Evolutionary conservation across 352 stramenopile species (phyloP).

Genomic region (Phytophthora pinifolia): DNA sequence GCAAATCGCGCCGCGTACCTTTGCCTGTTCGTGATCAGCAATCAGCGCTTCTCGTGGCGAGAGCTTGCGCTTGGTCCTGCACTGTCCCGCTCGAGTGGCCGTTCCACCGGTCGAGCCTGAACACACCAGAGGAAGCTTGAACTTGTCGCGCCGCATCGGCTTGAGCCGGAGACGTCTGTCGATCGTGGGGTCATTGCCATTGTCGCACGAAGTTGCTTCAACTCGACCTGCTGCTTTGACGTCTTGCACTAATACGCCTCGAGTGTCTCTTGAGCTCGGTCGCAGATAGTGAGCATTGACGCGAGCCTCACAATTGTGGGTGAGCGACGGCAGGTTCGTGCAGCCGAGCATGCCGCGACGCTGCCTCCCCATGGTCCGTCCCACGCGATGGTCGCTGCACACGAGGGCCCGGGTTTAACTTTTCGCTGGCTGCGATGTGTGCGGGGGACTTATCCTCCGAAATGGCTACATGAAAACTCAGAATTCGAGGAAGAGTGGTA

Average conservation of each 20-base stretch:
- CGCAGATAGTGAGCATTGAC: slow-evolving; percentile 15
- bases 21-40: slow-evolving; percentile 19
- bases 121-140: slow-evolving; percentile 27
- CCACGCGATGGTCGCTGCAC: no score
- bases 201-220: slow-evolving; percentile 11
- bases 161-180: slow-evolving; percentile 7
- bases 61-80: slow-evolving; percentile 14
- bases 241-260: slow-evolving; percentile 4
- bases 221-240: slow-evolving; percentile 1
- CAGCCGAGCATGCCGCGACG: slow-evolving; percentile 30
- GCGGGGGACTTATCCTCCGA: slow-evolving; percentile 17
- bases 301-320: slow-evolving; percentile 23
- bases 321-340: slow-evolving; percentile 37
- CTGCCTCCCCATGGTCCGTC: slow-evolving; percentile 27
- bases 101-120: slow-evolving; percentile 19
- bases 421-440: slow-evolving; percentile 2
- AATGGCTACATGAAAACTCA: slow-evolving; percentile 24
- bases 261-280: slow-evolving; percentile 5
- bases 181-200: slow-evolving; percentile 1
- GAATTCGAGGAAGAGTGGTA: slow-evolving; percentile 16
- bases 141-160: slow-evolving; percentile 18
- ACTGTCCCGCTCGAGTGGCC: slow-evolving; percentile 12
- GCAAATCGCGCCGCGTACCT: slow-evolving; percentile 17
- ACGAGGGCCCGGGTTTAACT: slow-evolving; percentile 5
- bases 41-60: slow-evolving; percentile 15